phyloP scores from a whole-genome alignment of 257 asterid species.

The Solanum pennellii region DNA sequence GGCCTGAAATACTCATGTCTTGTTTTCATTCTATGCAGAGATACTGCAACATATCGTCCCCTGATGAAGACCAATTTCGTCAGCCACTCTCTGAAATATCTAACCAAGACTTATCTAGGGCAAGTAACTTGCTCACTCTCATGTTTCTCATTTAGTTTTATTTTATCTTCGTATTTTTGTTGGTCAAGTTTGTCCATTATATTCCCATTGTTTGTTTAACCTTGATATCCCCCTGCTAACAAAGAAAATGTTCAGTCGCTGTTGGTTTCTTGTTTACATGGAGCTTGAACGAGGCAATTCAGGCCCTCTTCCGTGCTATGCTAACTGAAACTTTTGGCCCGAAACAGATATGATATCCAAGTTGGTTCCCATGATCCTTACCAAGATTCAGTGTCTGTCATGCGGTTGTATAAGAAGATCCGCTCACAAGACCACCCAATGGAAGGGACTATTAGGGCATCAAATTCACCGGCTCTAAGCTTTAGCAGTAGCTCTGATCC shows the following conservation, averaged over 20 bases:
- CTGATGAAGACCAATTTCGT: constrained; percentile 48
- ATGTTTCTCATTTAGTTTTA: not conserved
- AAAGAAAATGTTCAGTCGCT: not conserved
- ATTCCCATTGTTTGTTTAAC: not conserved
- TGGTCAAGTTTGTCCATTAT: not conserved
- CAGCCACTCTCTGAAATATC: constrained; percentile 52
- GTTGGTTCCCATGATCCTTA: constrained; percentile 40
- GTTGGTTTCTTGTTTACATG: not conserved
- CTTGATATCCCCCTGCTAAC: not conserved
- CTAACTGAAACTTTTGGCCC: not conserved
- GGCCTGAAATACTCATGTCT: not conserved
- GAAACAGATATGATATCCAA: constrained; percentile 35
- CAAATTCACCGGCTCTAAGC: not conserved
- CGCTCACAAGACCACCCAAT: constrained; percentile 31
- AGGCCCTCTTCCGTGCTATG: not conserved
- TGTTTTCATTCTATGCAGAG: constrained; percentile 21
- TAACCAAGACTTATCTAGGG: constrained; percentile 45
- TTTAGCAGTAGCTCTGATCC: constrained; percentile 5
- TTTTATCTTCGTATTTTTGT: not conserved
- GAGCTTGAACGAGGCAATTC: not conserved
- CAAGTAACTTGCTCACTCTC: constrained; percentile 12
- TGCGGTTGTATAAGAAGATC: constrained; percentile 40
- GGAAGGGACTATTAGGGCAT: not conserved
- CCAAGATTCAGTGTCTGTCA: constrained; percentile 34
- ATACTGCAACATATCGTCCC: constrained; percentile 44